Evolutionary conservation across 805 yeast species (phyloP).

Genomic region (Teunomyces panamensis): DNA sequence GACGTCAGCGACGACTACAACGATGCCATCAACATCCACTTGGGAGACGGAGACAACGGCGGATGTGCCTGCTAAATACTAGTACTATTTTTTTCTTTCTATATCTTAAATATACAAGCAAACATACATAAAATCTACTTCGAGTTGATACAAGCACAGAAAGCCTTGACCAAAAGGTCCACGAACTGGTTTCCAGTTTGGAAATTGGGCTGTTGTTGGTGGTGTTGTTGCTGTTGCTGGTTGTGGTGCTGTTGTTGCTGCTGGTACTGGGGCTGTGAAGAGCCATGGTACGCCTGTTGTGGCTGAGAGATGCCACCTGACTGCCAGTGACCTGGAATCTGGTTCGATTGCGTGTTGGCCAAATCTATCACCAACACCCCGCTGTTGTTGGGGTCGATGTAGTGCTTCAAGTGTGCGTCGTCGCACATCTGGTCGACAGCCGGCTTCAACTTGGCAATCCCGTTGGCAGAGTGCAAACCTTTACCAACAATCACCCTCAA

Average conservation of each 20-base stretch:
- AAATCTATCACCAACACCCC: conserved; percentile 80
- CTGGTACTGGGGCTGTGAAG: conserved; percentile 17
- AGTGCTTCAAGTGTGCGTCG: conserved; percentile 58
- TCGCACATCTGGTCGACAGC: conserved; percentile 78
- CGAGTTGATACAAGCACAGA: conserved; percentile 30
- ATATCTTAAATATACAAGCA: too few species aligned
- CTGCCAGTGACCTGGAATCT: conserved; percentile 34
- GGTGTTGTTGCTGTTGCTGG: conserved; percentile 11
- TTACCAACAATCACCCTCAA: conserved; percentile 89
- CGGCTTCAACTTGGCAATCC: conserved; percentile 85
- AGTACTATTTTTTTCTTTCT: background rate
- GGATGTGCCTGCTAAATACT: conserved; percentile 65
- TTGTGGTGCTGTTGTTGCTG: conserved; percentile 12
- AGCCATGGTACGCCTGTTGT: conserved; percentile 18
- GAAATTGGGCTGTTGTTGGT: conserved; percentile 9
- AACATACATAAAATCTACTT: background rate
- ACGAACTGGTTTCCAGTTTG: conserved; percentile 27
- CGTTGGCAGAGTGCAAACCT: conserved; percentile 79
- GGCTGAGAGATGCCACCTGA: conserved; percentile 14
- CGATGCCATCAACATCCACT: conserved; percentile 92
- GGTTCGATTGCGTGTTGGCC: conserved; percentile 19
- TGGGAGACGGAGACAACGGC: conserved; percentile 68
- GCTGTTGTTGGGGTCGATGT: conserved; percentile 66
- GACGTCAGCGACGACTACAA: conserved; percentile 76
- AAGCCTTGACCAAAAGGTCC: conserved; percentile 26